Percentiles rank a stretch among this genome's conserved stretches.
Conservation (phyloP, 768 basidiomycete species). For the Chlorophyllum brunneum region DNA sequence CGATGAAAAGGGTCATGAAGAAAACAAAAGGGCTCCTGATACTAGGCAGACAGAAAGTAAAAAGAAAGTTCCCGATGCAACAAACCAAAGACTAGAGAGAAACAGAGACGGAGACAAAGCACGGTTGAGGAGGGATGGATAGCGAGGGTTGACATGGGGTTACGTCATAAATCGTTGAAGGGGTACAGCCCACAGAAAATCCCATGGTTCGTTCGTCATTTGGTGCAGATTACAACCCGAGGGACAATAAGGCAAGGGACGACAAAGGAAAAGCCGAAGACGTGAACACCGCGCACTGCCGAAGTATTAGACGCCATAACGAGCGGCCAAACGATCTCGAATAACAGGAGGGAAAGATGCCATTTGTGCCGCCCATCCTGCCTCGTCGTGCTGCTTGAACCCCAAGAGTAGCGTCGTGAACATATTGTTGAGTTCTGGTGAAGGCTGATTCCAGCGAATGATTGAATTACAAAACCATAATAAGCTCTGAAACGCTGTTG, state of each 20-base stretch:
- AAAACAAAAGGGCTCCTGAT: slow-evolving; percentile 29
- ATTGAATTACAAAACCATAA: slow-evolving; percentile 99
- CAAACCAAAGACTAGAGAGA: slow-evolving; percentile 30
- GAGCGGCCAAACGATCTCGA: slow-evolving; percentile 78
- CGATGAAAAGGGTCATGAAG: slow-evolving; percentile 8
- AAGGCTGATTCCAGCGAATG: slow-evolving; percentile 92
- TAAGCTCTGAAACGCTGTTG: slow-evolving; percentile 56
- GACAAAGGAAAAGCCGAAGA: slow-evolving; percentile 7
- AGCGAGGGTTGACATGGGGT: slow-evolving; percentile 7
- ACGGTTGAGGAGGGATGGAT: slow-evolving; percentile 13
- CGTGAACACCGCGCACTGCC: neutral
- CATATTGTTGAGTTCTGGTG: slow-evolving; percentile 88
- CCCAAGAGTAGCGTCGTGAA: slow-evolving; percentile 87
- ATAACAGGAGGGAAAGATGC: slow-evolving; percentile 83
- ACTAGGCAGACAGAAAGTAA: slow-evolving; percentile 19
- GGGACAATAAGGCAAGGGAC: slow-evolving; percentile 1
- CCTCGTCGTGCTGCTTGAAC: slow-evolving; percentile 85
- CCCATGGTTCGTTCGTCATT: slow-evolving; percentile 1
- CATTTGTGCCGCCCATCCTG: slow-evolving; percentile 84
- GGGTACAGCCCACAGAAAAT: neutral
- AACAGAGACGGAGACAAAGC: slow-evolving; percentile 17
- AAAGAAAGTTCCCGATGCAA: slow-evolving; percentile 46
- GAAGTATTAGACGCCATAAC: slow-evolving; percentile 72
- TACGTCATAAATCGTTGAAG: slow-evolving; percentile 3
- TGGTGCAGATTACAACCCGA: slow-evolving; percentile 9